Base-by-base conservation (phyloP, 2,329 filamentous ascomycete species). In the Phialophora verrucosa region DNA sequence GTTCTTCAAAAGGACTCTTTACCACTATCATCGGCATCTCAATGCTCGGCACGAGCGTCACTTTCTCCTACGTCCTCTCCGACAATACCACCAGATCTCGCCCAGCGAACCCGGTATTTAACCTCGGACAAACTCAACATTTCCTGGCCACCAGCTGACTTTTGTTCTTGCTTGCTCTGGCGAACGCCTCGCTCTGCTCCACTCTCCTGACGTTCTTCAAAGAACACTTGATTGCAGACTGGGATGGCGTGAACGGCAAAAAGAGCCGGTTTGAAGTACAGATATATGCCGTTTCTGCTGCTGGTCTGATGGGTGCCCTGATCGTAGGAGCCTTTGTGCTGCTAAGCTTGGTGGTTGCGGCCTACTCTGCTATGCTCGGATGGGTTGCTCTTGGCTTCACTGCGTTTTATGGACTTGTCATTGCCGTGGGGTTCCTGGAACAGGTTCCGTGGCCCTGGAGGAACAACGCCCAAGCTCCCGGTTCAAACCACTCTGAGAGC, bases 141-240 rank as follows among this genome's bases (percentile, higher is more conserved):
- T 73, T 73, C 65, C 68, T 74, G 3, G 65, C 70, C 20, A 66
- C 73, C 57, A 70, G 67, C 51, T 74, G 72, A 71, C 68, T 74
- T 12, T 61, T 73, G 14, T 74, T 72, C 64, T 63, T 74, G 29
- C 69, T 74, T 44, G 70, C 64, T n/a, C 56, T 73, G 42, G 70
- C 70, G 11, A 70, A 72, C 56, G 70, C 69, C 31, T 68, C 69
- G 17, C 59, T 72, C 14, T 69, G 71, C 8, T 71, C 69, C 17
- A 73, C 71, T 14, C 54, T 74, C 12, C 56, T 74, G 54, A 72
- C 67, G 3, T 74, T 74, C 64, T 74, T 72, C 68, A 66, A 70
- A 31, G 63, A 59, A 38, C 71, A 71, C 57, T 73, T 70, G 70
- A 63, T 69, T 57, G 64, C 61, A n/a, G 70, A 73, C 54, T 74